Evolutionary conservation across 75 land plant genomes (phyloP).

Genomic region (Picea glauca): DNA sequence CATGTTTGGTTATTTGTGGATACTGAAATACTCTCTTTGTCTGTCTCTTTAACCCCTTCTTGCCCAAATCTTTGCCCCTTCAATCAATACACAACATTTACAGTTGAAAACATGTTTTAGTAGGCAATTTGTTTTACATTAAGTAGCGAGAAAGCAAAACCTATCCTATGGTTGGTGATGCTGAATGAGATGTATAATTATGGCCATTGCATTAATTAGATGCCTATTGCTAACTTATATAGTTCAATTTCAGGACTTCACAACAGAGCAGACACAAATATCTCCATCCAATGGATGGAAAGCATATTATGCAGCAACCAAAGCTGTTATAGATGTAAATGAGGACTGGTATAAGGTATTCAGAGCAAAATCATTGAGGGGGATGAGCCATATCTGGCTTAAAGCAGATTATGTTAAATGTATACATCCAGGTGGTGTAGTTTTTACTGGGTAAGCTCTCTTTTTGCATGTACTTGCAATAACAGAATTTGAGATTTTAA

Average conservation of each 20-base stretch:
- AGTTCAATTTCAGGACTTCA: conserved; percentile 10
- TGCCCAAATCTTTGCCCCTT: too few species aligned
- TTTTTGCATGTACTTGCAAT: not conserved
- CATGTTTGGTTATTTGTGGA: too few species aligned
- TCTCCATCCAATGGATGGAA: conserved; percentile 27
- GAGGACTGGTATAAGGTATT: conserved; percentile 24
- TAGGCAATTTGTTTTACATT: too few species aligned
- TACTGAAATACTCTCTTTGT: too few species aligned
- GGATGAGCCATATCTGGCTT: conserved; percentile 29
- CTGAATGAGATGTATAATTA: too few species aligned
- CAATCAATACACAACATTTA: too few species aligned
- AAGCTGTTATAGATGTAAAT: conserved; percentile 28
- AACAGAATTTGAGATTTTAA: not conserved
- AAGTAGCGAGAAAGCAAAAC: too few species aligned
- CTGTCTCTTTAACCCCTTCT: too few species aligned
- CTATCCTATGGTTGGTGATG: too few species aligned
- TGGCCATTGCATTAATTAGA: too few species aligned
- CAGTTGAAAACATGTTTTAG: too few species aligned
- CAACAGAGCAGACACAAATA: conserved; percentile 17
- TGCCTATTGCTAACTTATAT: too few species aligned
- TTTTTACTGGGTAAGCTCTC: conserved; percentile 2
- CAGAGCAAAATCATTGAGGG: conserved; percentile 18
- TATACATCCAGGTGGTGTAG: conserved; percentile 26
- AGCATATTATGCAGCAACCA: conserved; percentile 33
- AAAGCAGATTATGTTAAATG: conserved; percentile 37